A percentile compares a stretch with the other conserved stretches of the same genome.
Conservation (phyloP, 208 protist genomes). For the Trypanosoma mega region DNA sequence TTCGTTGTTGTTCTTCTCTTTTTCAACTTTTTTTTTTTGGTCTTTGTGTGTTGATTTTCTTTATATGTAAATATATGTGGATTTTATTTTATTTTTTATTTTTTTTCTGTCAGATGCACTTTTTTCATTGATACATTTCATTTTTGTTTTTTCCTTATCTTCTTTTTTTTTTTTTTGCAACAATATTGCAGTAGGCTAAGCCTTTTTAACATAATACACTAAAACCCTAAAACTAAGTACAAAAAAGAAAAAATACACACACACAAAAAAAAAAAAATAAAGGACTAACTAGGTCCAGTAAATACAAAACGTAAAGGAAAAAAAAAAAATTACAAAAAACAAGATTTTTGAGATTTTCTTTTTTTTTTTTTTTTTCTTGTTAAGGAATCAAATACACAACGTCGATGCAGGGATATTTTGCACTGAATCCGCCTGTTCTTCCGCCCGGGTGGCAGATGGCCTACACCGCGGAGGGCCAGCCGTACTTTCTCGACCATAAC, state of each 20-base stretch:
- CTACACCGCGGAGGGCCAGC: conserved; percentile 64
- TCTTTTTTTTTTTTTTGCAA: conserved; percentile 22
- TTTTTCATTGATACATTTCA: not conserved
- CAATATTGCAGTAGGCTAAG: conserved; percentile 9
- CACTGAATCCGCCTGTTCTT: conserved; percentile 42
- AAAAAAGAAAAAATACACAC: not conserved
- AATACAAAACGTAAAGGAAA: conserved; percentile 6
- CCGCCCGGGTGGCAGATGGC: conserved; percentile 79
- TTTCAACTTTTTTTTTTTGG: no score
- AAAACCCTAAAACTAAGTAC: conserved; percentile 6
- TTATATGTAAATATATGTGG: not conserved
- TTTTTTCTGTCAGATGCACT: not conserved
- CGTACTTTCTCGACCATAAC: conserved; percentile 87
- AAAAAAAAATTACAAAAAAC: conserved; percentile 15
- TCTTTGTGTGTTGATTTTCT: not conserved
- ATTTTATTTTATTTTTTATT: conserved; percentile 7
- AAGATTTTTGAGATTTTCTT: not conserved
- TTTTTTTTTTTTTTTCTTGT: no score
- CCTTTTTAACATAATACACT: not conserved
- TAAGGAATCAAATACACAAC: conserved; percentile 7
- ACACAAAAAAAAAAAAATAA: not conserved
- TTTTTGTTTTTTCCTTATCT: not conserved
- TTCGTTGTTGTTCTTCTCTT: conserved; percentile 2
- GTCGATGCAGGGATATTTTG: conserved; percentile 66
- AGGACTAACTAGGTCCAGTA: not conserved